Evolutionary conservation across 179 eudicot genomes (phyloP), one percentile per base, ranked within the genome.

Genomic region (Pouteria campechiana): DNA sequence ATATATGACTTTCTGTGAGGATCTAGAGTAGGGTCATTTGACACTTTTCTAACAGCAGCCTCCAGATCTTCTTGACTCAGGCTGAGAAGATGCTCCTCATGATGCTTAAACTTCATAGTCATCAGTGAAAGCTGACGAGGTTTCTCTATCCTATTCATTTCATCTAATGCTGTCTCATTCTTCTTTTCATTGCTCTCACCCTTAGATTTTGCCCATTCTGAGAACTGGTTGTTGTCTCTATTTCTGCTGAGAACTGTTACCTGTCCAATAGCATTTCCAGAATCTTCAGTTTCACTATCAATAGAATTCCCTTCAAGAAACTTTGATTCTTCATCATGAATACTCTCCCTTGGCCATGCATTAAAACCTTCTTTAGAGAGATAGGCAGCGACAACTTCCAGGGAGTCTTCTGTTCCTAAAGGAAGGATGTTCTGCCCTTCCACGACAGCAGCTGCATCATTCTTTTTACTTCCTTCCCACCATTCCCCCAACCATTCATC

Each of bases 401-500:
- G 19, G 7, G 73, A 59, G 42, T 67, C 75, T 28, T 21, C 58
- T 58, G 52, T 44, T 60, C 60, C 53, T 53, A 56, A 46, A 41
- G 69, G 43, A 54, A 53, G 32, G 23, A 40, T 25, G 44, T 52
- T 40, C 35, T 75, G 31, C 43, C 68, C 54, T 43, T 62, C 70
- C 61, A 64, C 68, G 43, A 52, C 72, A 42, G 67, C 54, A 14
- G 57, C 44, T 25, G 46, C 21, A 46, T 50, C 52, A 61, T 53
- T 45, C 16, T 34, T 60, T 31, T 59, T 46, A 55, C 66, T 67
- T 52, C 71, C 81, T 52, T 65, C 94, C 96, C 87, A 86, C 96
- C 98, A 86, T 60, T 86, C 98, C 37, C 65, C 67, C 33, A 90
- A 52, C 98, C 98, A 90, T 55, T 86, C 84, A 57, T 58, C 48